A percentile compares a stretch with the other conserved stretches of the same genome.
Conservation (phyloP, 1,139 yeast genomes). For the Arxiozyma telluris region DNA sequence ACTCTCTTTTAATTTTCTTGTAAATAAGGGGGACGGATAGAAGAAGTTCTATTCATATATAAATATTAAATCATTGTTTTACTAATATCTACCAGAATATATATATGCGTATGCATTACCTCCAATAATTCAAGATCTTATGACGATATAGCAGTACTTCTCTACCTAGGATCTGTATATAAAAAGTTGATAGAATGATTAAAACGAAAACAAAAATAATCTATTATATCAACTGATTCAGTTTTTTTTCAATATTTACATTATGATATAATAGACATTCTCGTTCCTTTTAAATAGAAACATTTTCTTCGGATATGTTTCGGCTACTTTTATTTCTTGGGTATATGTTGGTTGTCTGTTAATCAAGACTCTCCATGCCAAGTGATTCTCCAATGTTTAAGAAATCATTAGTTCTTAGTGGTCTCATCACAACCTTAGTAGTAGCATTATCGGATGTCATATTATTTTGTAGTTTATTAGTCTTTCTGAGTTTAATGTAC, state of each 20-base stretch:
- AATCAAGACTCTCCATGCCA: background rate
- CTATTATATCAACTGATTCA: background rate
- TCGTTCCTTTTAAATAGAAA: too few relatives aligned
- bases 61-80: too few relatives aligned
- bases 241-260: too few relatives aligned
- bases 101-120: background rate
- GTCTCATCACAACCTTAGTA: constrained; percentile 17
- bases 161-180: background rate
- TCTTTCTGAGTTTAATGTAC: constrained; percentile 43
- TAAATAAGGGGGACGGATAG: background rate
- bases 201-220: too few relatives aligned
- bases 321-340: background rate
- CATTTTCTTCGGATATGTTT: background rate
- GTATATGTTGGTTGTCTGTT: background rate
- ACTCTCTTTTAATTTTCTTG: background rate
- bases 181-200: background rate
- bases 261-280: background rate
- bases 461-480: constrained; percentile 12
- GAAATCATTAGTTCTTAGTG: constrained; percentile 26
- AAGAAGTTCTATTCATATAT: background rate
- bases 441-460: constrained; percentile 3
- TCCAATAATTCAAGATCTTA: background rate
- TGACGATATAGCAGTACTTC: background rate
- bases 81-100: background rate
- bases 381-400: background rate